Conservation (phyloP, 1,284 basidiomycete species). For the Stereum hirsutum region DNA sequence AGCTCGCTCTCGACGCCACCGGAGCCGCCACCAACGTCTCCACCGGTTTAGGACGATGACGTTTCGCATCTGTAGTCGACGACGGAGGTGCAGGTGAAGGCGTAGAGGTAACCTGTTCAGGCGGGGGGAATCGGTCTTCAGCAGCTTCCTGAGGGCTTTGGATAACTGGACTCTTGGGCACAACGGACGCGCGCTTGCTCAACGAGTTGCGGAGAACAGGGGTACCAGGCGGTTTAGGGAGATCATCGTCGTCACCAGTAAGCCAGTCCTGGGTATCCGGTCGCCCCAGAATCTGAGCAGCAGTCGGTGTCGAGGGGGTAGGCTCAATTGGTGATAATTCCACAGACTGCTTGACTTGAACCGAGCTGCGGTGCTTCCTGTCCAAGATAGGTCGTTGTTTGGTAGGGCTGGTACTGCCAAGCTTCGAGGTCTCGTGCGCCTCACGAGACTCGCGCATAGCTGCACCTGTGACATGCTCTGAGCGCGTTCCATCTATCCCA, state of each 20-base stretch:
- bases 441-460: slow-evolving; percentile 37
- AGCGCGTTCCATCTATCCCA: slow-evolving; percentile 19
- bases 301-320: slow-evolving; percentile 11
- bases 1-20: neutral
- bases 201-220: slow-evolving; percentile 57
- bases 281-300: slow-evolving; percentile 11
- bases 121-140: slow-evolving; percentile 27
- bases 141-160: slow-evolving; percentile 38
- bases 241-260: slow-evolving; percentile 47
- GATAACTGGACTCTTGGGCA: slow-evolving; percentile 40
- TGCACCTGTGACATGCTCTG: slow-evolving; percentile 48
- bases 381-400: slow-evolving; percentile 24
- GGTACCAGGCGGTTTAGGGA: slow-evolving; percentile 10
- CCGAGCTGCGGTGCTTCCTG: slow-evolving; percentile 34
- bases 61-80: slow-evolving; percentile 1
- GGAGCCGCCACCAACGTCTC: slow-evolving; percentile 10
- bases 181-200: slow-evolving; percentile 59
- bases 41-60: slow-evolving; percentile 1
- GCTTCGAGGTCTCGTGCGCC: neutral
- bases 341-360: slow-evolving; percentile 26
- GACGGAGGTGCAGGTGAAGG: slow-evolving; percentile 12
- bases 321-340: neutral
- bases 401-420: neutral
- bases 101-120: slow-evolving; percentile 14
- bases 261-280: slow-evolving; percentile 53